Evolutionary conservation across 192 early-diverging fungal genomes (phyloP).

Genomic region (Coemansia sp.): DNA sequence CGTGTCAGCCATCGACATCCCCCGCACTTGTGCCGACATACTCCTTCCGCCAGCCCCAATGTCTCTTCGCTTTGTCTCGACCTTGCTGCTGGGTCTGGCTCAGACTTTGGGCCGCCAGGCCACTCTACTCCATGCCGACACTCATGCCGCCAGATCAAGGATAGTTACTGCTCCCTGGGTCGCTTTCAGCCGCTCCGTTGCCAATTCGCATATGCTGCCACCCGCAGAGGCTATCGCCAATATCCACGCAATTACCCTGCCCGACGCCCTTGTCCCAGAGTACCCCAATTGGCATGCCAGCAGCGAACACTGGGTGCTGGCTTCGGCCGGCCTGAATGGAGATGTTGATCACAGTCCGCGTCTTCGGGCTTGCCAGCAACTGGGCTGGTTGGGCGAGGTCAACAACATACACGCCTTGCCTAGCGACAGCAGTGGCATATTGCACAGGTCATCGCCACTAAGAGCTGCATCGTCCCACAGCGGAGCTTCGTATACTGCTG

Average conservation of each 20-base stretch:
- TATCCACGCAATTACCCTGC: slow-evolving; percentile 22
- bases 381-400: slow-evolving; percentile 23
- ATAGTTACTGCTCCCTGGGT: slow-evolving; percentile 42
- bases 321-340: neutral
- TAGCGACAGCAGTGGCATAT: neutral
- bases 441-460: neutral
- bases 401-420: neutral
- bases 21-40: slow-evolving; percentile 32
- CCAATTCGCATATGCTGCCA: neutral
- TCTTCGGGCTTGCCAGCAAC: slow-evolving; percentile 10
- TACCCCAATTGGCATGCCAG: neutral
- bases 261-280: slow-evolving; percentile 8
- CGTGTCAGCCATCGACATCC: slow-evolving; percentile 32
- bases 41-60: slow-evolving; percentile 21
- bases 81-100: slow-evolving; percentile 34
- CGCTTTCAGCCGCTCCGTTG: neutral
- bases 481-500: slow-evolving; percentile 4
- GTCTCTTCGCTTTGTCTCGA: slow-evolving; percentile 39
- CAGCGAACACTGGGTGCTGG: slow-evolving; percentile 7
- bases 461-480: neutral
- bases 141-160: slow-evolving; percentile 23
- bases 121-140: slow-evolving; percentile 23
- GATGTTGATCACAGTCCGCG: neutral
- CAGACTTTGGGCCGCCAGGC: slow-evolving; percentile 29
- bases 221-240: neutral